These are phyloP conservation scores for Debaryomyces fabryi DNA, from an alignment of 1,139 yeast genomes.

Conservation along the genomic window DNA sequence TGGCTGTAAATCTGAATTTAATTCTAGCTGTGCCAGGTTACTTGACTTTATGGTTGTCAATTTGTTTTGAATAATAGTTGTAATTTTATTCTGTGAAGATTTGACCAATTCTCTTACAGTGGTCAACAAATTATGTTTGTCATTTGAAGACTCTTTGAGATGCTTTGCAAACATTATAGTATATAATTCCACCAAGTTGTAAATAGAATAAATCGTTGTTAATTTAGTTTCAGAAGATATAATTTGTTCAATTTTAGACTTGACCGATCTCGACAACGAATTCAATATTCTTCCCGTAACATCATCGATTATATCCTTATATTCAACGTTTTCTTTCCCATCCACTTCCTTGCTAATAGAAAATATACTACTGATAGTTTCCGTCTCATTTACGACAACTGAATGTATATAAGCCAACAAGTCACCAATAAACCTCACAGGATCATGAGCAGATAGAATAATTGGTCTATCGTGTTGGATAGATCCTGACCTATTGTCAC, in stretches of 20 bases:
- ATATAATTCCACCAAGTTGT: slow-evolving; percentile 68
- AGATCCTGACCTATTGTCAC: slow-evolving; percentile 9
- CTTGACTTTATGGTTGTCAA: slow-evolving; percentile 44
- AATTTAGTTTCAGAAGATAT: slow-evolving; percentile 67
- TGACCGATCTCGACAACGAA: slow-evolving; percentile 45
- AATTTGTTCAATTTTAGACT: slow-evolving; percentile 63
- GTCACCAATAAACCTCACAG: slow-evolving; percentile 82
- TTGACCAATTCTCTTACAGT: slow-evolving; percentile 29
- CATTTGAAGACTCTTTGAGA: slow-evolving; percentile 17
- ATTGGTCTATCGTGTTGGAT: slow-evolving; percentile 48
- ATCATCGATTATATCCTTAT: slow-evolving; percentile 30
- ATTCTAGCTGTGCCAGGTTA: slow-evolving; percentile 45
- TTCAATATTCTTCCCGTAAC: slow-evolving; percentile 35
- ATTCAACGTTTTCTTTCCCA: slow-evolving; percentile 23
- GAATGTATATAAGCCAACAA: slow-evolving; percentile 88
- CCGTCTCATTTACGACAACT: slow-evolving; percentile 86
- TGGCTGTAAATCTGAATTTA: slow-evolving; percentile 55
- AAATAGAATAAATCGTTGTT: slow-evolving; percentile 57
- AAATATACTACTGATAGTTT: slow-evolving; percentile 58
- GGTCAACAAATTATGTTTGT: slow-evolving; percentile 22
- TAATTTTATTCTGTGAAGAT: slow-evolving; percentile 44
- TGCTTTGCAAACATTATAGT: slow-evolving; percentile 66
- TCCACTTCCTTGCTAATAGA: slow-evolving; percentile 13
- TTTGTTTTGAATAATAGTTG: slow-evolving; percentile 41
- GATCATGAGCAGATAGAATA: slow-evolving; percentile 74